phyloP scores from a whole-genome alignment of 148 eudicot genomes.

The Rhododendron simsii region DNA sequence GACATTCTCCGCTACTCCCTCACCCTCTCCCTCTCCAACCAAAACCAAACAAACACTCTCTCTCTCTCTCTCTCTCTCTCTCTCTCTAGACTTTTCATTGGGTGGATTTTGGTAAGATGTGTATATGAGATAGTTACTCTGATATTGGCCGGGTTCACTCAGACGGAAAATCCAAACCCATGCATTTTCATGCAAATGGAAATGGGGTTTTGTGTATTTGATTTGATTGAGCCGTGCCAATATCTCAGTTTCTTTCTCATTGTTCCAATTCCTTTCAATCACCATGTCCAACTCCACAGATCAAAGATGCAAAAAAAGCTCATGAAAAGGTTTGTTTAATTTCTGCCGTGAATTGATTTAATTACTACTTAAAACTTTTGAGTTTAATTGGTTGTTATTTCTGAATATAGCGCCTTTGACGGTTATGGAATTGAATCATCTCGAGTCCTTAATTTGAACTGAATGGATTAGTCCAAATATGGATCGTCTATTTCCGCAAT shows the following conservation, averaged over 20 bases:
- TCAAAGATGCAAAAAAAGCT: background rate
- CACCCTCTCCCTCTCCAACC: background rate
- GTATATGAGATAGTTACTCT: conserved; percentile 21
- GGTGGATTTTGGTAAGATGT: background rate
- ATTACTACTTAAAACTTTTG: background rate
- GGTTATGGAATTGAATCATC: background rate
- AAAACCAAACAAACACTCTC: background rate
- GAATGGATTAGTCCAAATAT: background rate
- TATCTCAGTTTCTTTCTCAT: conserved; percentile 29
- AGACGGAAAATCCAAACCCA: background rate
- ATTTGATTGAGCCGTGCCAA: conserved; percentile 53
- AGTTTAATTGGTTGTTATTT: background rate
- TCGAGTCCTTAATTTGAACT: no score
- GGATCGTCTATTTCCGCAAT: background rate
- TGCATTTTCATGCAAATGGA: background rate
- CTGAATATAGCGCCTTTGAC: background rate
- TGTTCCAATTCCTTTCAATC: background rate
- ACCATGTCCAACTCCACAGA: background rate
- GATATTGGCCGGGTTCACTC: conserved; percentile 51
- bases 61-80: background rate
- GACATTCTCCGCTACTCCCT: background rate
- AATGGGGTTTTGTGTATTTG: background rate
- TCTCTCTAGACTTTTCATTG: background rate
- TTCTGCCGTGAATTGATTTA: background rate
- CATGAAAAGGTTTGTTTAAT: background rate